A percentile compares a stretch with the other conserved stretches of the same genome.
Evolutionary conservation across 1,284 basidiomycete species (phyloP).

Genomic region (Sphagnurus paluster): DNA sequence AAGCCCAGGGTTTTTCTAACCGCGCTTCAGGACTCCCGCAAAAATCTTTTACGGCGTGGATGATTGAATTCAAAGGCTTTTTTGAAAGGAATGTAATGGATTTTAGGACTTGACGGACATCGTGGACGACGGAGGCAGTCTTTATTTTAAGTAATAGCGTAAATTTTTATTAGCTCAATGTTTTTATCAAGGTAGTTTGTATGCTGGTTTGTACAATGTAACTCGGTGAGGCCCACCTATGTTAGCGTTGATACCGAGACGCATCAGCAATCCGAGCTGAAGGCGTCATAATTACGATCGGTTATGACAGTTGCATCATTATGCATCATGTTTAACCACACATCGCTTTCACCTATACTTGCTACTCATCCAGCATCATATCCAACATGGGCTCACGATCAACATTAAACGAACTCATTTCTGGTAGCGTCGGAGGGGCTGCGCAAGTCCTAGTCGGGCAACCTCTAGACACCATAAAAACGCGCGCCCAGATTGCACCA

Average conservation of each 20-base stretch:
- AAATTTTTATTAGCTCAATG: too few species aligned
- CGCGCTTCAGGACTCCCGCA: conserved; percentile 32
- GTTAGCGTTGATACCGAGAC: too few species aligned
- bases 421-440: conserved; percentile 78
- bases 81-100: neutral
- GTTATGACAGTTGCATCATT: too few species aligned
- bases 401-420: conserved; percentile 73
- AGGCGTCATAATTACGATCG: conserved; percentile 17
- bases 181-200: too few species aligned
- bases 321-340: neutral
- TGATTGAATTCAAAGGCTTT: conserved; percentile 1
- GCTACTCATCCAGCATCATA: neutral
- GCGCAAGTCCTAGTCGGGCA: conserved; percentile 86
- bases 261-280: too few species aligned
- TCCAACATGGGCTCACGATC: conserved; percentile 28
- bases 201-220: too few species aligned
- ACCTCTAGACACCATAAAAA: conserved; percentile 87
- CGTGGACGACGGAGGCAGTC: too few species aligned
- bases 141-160: too few species aligned
- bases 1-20: neutral
- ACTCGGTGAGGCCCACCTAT: too few species aligned
- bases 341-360: neutral
- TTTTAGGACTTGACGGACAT: too few species aligned
- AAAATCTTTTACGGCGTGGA: conserved; percentile 36
- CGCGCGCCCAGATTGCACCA: conserved; percentile 76